Evolutionary conservation across 2,329 filamentous ascomycete species (phyloP).

Genomic region (Aspergillus sp.): DNA sequence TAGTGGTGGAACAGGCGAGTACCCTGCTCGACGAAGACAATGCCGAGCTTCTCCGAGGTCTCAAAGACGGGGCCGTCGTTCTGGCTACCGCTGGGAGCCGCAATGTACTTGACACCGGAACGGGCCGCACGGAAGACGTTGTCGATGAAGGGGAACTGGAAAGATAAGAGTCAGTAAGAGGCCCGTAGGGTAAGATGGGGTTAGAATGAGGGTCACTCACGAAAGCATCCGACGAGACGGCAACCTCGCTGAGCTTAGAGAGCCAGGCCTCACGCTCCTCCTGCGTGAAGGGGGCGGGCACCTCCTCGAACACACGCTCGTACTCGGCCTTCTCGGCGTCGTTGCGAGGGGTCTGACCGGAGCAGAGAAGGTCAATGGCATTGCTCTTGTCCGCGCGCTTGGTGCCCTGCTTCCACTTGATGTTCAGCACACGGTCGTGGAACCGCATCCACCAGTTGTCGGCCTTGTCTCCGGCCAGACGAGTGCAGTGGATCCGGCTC

Average conservation of each 20-base stretch:
- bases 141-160: slow-evolving; percentile 90
- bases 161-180: background rate
- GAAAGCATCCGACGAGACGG: slow-evolving; percentile 91
- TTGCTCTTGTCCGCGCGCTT: slow-evolving; percentile 98
- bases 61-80: slow-evolving; percentile 58
- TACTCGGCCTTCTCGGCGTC: slow-evolving; percentile 84
- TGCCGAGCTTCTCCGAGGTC: slow-evolving; percentile 86
- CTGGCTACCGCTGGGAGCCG: slow-evolving; percentile 77
- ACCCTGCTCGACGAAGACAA: slow-evolving; percentile 94
- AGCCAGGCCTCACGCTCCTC: slow-evolving; percentile 88
- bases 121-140: slow-evolving; percentile 90
- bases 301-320: slow-evolving; percentile 85
- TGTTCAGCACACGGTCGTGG: slow-evolving; percentile 79
- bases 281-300: slow-evolving; percentile 76
- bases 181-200: background rate
- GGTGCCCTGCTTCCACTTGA: slow-evolving; percentile 97
- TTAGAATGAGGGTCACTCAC: slow-evolving; percentile 53
- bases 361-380: slow-evolving; percentile 92
- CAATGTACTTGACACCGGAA: slow-evolving; percentile 93
- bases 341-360: slow-evolving; percentile 78
- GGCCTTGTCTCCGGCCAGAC: slow-evolving; percentile 94
- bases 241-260: slow-evolving; percentile 70
- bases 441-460: slow-evolving; percentile 99
- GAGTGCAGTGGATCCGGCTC: slow-evolving; percentile 96
- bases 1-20: slow-evolving; percentile 95